These are phyloP conservation scores for Lactifluus rugatus DNA, from an alignment of 768 basidiomycete genomes.

Conservation along the genomic window DNA sequence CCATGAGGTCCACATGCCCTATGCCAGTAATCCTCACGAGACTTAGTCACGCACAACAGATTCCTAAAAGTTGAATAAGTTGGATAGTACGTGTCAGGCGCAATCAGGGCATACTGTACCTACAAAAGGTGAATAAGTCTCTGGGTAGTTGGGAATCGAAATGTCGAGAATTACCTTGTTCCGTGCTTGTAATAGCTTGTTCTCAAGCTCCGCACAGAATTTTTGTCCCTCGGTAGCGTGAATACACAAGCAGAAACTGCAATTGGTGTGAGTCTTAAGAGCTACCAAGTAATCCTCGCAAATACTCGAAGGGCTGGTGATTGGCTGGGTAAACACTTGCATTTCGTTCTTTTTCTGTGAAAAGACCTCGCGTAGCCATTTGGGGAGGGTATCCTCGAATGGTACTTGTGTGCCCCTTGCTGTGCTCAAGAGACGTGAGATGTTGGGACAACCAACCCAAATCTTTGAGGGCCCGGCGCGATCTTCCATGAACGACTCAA, in stretches of 20 bases:
- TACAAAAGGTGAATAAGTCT: neutral
- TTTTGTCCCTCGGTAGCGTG: neutral
- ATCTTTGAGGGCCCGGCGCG: neutral
- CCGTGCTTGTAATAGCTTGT: neutral
- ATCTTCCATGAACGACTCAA: neutral
- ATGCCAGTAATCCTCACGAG: neutral
- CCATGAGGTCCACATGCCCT: too few relatives aligned
- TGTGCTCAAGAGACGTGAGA: too few relatives aligned
- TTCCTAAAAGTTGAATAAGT: neutral
- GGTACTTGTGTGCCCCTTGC: neutral
- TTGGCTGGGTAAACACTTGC: neutral
- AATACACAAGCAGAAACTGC: neutral
- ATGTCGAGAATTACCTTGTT: neutral
- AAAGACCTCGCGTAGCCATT: neutral
- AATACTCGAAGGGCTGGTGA: neutral
- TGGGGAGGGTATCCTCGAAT: neutral
- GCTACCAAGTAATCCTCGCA: neutral
- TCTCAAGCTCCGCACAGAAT: neutral
- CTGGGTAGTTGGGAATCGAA: neutral
- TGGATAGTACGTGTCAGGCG: neutral
- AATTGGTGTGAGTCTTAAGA: neutral
- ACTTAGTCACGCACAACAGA: neutral
- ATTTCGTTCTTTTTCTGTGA: neutral
- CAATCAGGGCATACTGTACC: neutral
- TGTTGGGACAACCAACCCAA: neutral